These are phyloP conservation scores for Penicillium macrosclerotiorum DNA, from an alignment of 495 filamentous ascomycete genomes.

Conservation along the genomic window DNA sequence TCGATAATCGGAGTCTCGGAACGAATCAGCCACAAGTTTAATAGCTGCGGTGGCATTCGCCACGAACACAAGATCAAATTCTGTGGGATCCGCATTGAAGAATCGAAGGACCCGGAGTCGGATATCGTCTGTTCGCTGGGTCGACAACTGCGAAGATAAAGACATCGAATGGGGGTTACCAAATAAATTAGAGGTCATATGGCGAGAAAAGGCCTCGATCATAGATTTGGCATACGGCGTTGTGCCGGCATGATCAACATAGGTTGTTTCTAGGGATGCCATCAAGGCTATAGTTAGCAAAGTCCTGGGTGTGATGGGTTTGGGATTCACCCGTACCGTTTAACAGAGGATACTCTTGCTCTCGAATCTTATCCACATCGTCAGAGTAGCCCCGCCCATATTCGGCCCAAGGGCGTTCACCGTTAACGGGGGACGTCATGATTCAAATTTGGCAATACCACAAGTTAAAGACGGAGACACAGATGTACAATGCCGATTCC, in stretches of 20 bases:
- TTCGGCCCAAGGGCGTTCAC: not conserved
- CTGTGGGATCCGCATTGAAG: constrained; percentile 78
- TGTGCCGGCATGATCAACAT: constrained; percentile 92
- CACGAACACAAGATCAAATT: constrained; percentile 89
- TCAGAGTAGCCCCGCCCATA: constrained; percentile 55
- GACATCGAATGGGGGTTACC: constrained; percentile 93
- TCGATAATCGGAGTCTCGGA: constrained; percentile 54
- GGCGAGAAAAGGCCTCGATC: constrained; percentile 70
- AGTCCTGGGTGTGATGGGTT: not conserved
- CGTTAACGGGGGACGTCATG: constrained; percentile 11
- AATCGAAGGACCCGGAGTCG: constrained; percentile 70
- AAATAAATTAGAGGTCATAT: constrained; percentile 76
- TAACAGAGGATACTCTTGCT: constrained; percentile 81
- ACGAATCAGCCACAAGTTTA: constrained; percentile 76
- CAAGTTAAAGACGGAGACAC: not conserved
- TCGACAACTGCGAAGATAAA: constrained; percentile 72
- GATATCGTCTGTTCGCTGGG: constrained; percentile 70
- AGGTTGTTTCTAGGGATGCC: constrained; percentile 60
- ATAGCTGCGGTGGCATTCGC: constrained; percentile 90
- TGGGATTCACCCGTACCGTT: constrained; percentile 49
- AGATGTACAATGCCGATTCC: not conserved
- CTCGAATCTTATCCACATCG: constrained; percentile 65
- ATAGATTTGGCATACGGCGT: constrained; percentile 79
- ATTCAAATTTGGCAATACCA: not conserved
- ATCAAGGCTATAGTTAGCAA: not conserved